phyloP scores from a whole-genome alignment of 495 filamentous ascomycete genomes.

The Penicillium longicatenatum region DNA sequence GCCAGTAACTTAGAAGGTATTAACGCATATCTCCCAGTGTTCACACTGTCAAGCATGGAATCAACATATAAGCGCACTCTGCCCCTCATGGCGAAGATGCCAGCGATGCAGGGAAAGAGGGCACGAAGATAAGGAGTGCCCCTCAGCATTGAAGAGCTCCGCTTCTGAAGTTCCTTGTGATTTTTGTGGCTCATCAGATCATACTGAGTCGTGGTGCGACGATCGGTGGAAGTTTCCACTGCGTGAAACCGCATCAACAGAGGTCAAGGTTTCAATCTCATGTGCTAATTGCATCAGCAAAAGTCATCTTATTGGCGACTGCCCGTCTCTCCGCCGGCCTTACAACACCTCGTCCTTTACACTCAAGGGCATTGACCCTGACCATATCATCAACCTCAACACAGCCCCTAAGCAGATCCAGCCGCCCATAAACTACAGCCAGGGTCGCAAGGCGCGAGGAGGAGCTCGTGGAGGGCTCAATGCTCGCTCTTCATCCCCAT shows the following conservation, averaged over 20 bases:
- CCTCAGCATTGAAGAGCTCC: slow-evolving; percentile 40
- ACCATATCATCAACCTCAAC: slow-evolving; percentile 37
- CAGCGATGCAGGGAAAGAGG: slow-evolving; percentile 49
- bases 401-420: neutral
- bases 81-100: slow-evolving; percentile 46
- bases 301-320: slow-evolving; percentile 52
- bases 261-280: slow-evolving; percentile 44
- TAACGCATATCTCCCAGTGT: slow-evolving; percentile 32
- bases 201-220: slow-evolving; percentile 48
- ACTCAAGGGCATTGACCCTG: slow-evolving; percentile 36
- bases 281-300: slow-evolving; percentile 50
- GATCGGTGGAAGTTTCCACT: slow-evolving; percentile 40
- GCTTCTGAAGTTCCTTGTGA: slow-evolving; percentile 46
- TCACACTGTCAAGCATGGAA: slow-evolving; percentile 44
- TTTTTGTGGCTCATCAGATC: slow-evolving; percentile 42
- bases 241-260: slow-evolving; percentile 21
- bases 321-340: slow-evolving; percentile 32
- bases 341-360: slow-evolving; percentile 37
- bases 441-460: neutral
- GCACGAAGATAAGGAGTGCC: slow-evolving; percentile 40
- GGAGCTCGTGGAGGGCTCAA: slow-evolving; percentile 6
- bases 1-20: slow-evolving; percentile 1
- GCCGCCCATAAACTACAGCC: slow-evolving; percentile 3
- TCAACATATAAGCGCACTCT: slow-evolving; percentile 38
- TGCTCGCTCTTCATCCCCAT: slow-evolving; percentile 6